Evolutionary conservation across 108 stramenopile genomes (phyloP), one percentile per base, ranked within the genome.

Genomic region (Cyclotella cryptica): DNA sequence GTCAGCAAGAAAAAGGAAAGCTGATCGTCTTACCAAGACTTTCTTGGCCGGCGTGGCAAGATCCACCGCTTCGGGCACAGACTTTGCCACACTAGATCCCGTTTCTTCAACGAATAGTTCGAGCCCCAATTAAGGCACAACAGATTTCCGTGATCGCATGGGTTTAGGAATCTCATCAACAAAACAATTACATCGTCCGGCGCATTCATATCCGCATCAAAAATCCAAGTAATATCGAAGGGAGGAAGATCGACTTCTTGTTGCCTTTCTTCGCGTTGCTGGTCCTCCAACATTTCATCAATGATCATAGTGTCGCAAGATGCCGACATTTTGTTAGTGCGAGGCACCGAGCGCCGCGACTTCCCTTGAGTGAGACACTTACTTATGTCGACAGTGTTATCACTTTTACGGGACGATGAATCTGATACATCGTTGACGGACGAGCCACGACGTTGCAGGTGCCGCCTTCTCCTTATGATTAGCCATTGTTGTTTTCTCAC

Each of bases 11-110:
- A 17, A 65, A 24, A 39, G 3, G 2, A 13, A 11, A 45, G 6
- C 35, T 24, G 30, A 13, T 46, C 3, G 24, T 14, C 60, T 45
- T 46, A 65, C 93, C 93, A 95, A 5, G 87, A 86, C 58, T 95
- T 92, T 28, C 93, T 69, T 22, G 93, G 91, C 43, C 91, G 69
- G 21, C 93, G 85, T 22, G 93, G 91, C 8, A 95, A 55, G 41
- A 86, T 84, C 93, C 93, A 95, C 55, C 88, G 84, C 11, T 72
- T 68, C 17, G 88, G 89, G 66, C 90, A 95, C 49, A 92, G 73
- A 53, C 62, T 68, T 53, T 72, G 69, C 91, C 91, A 95, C 40
- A 92, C 66, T 22, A 73, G 45, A 44, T 86, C 85, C 10, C 93
- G 83, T 52, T 88, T 74, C 51, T 81, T 75, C 39, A 95, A 75